Evolutionary conservation across 2,329 filamentous ascomycete genomes (phyloP).

Genomic region (Calonectria pauciramosa): DNA sequence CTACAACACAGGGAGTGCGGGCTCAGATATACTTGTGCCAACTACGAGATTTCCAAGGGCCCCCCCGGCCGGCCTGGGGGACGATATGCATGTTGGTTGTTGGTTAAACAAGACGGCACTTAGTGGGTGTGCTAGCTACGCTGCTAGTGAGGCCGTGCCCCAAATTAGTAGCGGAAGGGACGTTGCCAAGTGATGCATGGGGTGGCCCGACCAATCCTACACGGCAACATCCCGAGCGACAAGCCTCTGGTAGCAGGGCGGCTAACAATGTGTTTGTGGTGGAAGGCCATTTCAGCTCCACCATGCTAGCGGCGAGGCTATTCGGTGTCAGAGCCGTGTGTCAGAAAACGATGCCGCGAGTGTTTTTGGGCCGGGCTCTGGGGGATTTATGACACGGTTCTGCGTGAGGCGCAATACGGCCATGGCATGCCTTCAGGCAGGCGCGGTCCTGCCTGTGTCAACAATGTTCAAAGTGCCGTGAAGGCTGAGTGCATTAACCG

Average conservation of each 20-base stretch:
- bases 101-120: neutral
- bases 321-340: neutral
- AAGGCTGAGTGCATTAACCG: neutral
- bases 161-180: neutral
- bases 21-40: neutral
- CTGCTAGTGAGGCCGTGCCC: neutral
- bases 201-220: neutral
- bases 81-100: slow-evolving; percentile 18
- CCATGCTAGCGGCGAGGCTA: neutral
- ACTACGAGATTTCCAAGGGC: neutral
- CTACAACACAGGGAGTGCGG: neutral
- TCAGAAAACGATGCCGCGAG: neutral
- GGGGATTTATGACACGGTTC: neutral
- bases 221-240: neutral
- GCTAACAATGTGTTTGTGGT: neutral
- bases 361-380: too few species aligned
- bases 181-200: neutral
- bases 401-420: neutral
- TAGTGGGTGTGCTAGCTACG: neutral
- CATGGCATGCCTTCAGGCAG: too few species aligned
- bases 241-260: neutral
- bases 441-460: neutral
- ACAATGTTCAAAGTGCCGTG: neutral
- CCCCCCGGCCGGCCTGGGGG: neutral
- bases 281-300: neutral